Percentiles rank a stretch among this genome's conserved stretches.
Evolutionary conservation across 1,139 yeast genomes (phyloP).

Genomic region (Candida tetrigidarum): DNA sequence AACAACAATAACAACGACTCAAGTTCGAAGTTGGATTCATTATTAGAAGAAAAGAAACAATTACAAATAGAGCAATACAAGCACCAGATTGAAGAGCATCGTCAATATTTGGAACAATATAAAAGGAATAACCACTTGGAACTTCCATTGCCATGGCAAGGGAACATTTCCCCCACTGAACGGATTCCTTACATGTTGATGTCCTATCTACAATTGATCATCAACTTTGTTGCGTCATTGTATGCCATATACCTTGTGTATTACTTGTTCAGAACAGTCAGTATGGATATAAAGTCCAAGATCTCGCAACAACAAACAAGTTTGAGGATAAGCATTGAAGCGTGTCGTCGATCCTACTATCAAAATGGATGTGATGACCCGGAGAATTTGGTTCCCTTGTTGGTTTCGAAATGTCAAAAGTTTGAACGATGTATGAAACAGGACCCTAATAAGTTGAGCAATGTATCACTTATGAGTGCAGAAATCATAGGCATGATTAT

Average conservation of each 20-base stretch:
- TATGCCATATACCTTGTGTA: constrained; percentile 47
- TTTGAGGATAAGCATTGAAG: constrained; percentile 43
- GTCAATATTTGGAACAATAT: constrained; percentile 2
- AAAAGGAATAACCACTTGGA: constrained; percentile 7
- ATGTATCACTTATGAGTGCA: constrained; percentile 59
- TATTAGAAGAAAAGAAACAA: constrained; percentile 2
- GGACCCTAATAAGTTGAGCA: constrained; percentile 48
- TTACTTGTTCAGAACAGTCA: constrained; percentile 49
- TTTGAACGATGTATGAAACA: constrained; percentile 70
- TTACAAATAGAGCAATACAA: constrained; percentile 8
- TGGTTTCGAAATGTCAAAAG: constrained; percentile 56
- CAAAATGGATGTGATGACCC: constrained; percentile 60
- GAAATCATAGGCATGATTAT: constrained; percentile 63
- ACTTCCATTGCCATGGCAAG: constrained; percentile 56
- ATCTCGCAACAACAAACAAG: constrained; percentile 44
- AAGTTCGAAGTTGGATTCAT: neutral
- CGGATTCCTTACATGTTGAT: constrained; percentile 54
- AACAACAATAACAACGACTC: constrained; percentile 10
- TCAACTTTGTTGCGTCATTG: constrained; percentile 50
- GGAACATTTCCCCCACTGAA: constrained; percentile 39
- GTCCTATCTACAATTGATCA: constrained; percentile 58
- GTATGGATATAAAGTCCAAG: constrained; percentile 55
- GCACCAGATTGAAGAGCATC: constrained; percentile 8
- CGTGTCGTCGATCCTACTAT: constrained; percentile 53
- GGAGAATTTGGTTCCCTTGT: constrained; percentile 59